phyloP scores from a whole-genome alignment of 495 filamentous ascomycete species.

The Bacidia gigantensis region DNA sequence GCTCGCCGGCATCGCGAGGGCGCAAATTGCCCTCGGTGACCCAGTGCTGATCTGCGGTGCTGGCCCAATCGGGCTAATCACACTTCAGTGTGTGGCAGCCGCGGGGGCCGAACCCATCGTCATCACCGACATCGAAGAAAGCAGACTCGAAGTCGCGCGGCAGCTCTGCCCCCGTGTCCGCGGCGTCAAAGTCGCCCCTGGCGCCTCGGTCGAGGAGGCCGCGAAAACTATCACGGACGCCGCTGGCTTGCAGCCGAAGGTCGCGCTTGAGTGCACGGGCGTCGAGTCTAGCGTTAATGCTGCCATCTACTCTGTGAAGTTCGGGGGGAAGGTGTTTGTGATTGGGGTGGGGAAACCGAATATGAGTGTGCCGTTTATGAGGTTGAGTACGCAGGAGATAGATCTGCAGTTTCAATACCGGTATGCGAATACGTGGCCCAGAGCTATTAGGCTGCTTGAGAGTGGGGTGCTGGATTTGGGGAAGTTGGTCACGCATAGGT shows the following conservation, averaged over 20 bases:
- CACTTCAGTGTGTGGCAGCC: slow-evolving; percentile 58
- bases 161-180: slow-evolving; percentile 48
- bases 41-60: slow-evolving; percentile 72
- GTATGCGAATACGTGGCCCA: slow-evolving; percentile 71
- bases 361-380: slow-evolving; percentile 71
- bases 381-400: slow-evolving; percentile 69
- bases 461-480: slow-evolving; percentile 53
- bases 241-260: slow-evolving; percentile 47
- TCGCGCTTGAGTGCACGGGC: slow-evolving; percentile 72
- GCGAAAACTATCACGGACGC: slow-evolving; percentile 40
- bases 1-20: slow-evolving; percentile 64
- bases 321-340: slow-evolving; percentile 73
- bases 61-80: slow-evolving; percentile 72
- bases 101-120: slow-evolving; percentile 64
- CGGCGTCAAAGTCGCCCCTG: slow-evolving; percentile 42
- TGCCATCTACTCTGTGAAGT: slow-evolving; percentile 51
- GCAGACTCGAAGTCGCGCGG: slow-evolving; percentile 55
- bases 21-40: slow-evolving; percentile 52
- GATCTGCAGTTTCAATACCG: slow-evolving; percentile 69
- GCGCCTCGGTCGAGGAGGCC: slow-evolving; percentile 46
- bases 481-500: slow-evolving; percentile 52
- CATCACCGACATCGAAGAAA: slow-evolving; percentile 59
- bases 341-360: slow-evolving; percentile 68
- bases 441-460: slow-evolving; percentile 56
- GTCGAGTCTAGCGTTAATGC: slow-evolving; percentile 66